Conservation (phyloP, 78 protist species). For the Pigoraptor vietnamica region DNA sequence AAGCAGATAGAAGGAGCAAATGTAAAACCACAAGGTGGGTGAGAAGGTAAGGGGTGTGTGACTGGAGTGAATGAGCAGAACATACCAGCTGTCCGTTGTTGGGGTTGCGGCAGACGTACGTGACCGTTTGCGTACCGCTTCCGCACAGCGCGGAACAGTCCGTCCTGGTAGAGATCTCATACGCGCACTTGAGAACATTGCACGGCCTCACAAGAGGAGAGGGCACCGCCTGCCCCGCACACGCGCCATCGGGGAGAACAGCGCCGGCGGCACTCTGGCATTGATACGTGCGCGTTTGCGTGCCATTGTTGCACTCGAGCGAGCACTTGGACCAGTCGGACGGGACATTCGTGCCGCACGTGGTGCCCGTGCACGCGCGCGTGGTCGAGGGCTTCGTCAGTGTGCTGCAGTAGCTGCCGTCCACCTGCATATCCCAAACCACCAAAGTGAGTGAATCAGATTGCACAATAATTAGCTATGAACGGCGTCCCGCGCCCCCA, state of each 20-base stretch:
- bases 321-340: neutral
- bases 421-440: neutral
- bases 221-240: no score
- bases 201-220: no score
- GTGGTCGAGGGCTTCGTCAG: neutral
- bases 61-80: no score
- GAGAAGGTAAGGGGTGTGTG: no score
- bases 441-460: neutral
- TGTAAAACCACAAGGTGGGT: no score
- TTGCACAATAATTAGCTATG: neutral
- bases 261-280: no score
- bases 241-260: no score
- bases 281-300: neutral
- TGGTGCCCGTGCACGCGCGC: neutral
- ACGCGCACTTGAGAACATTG: no score
- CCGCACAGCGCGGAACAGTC: no score
- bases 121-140: no score
- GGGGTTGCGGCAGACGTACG: neutral
- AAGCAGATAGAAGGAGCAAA: no score
- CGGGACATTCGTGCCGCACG: neutral
- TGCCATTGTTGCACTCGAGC: neutral
- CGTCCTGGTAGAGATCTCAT: no score
- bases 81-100: neutral
- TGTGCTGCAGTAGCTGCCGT: neutral
- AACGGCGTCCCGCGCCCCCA: neutral